Evolutionary conservation across 176 grass and related monocot species (phyloP), one percentile per base, ranked within the genome.

Genomic region (Juncus effusus): DNA sequence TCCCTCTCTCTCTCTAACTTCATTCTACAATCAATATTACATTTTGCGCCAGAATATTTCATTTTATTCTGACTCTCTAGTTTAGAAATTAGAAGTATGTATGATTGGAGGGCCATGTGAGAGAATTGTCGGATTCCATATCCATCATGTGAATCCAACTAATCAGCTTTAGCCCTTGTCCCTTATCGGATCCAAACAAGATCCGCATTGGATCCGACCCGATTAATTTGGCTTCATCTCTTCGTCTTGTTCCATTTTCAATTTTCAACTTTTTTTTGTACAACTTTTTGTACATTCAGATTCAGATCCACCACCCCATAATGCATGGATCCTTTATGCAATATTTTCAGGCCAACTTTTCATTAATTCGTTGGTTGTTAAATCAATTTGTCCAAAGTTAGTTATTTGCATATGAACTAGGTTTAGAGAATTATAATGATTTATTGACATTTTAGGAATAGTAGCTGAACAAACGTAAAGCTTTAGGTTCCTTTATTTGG

Each of bases 101-200:
- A 63, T 16, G 13, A 61, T 61, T 63, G 38, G 61, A 42, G 38
- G 5, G 36, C 39, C 12, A 39, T 63, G 10, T 40, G 39, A n/a
- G 60, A n/a, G 60, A 40, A 38, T 40, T 59, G 68, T 72, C 68
- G 68, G 68, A 72, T 72, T 9, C 44, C 19, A 28, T 28, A 47
- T 9, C 38, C 39, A 59, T 58, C 68, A 72, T 72, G 68, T 71
- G 68, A 52, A 8, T 59, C 68, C 68, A 72, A 45, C 68, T 59
- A 72, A 58, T 72, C 68, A 57, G 13, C 68, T 72, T 72, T 72
- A 42, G 52, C 56, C 59, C 15, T 72, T 72, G 68, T 71, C 67
- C 54, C 9, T 6, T 72, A 44, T 72, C 53, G 53, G 67, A 7
- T 69, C 51, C 13, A 3, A 67, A 52, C 41, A 37, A 51, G 37